Evolutionary conservation across 129 eudicot species (phyloP), one percentile per base, ranked within the genome.

Genomic region (Mikania micrantha): DNA sequence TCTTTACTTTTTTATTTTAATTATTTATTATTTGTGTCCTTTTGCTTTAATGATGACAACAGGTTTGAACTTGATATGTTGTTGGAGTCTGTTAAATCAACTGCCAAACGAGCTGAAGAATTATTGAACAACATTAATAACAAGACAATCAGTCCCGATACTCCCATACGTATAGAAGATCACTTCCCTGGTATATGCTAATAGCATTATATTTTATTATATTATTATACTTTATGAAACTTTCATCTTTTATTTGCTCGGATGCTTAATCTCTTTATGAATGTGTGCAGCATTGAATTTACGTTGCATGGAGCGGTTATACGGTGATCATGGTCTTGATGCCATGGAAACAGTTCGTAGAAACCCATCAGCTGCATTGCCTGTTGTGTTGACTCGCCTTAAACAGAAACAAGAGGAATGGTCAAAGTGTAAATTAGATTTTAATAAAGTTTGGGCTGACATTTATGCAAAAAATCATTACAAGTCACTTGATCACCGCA

Each of bases 301-400:
- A 54, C 85, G 99, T 78, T 93, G 96, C 85, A 93, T 93, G 74
- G 99, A 93, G 74, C 88, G 99, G 27, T 72, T 93, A 27, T 93
- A 93, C 31, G 99, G 99, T 73, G 99, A 93, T 69, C 99, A 93
- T 85, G 99, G 96, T 16, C 91, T 93, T 66, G 99, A 93, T 85
- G 99, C 85, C 54, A 75, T 87, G 86, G 99, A 93, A 70, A 83
- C 88, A 9, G 70, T 93, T 70, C 88, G 96, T 17, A 85, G 85
- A 86, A 89, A 85, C 40, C 90, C 99, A 22, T 66, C 93, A 42
- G 70, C 54, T 42, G 77, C 95, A 3, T 80, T 93, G 77, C 93
- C 92, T 47, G 96, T 93, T 44, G 74, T 93, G 69, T 78, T 93
- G 50, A 89, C 83, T 66, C 99, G 99, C 60, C 80, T 93, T 21